Base-by-base conservation (phyloP, 1,284 basidiomycete species). In the Filobasidium uniguttulatum region DNA sequence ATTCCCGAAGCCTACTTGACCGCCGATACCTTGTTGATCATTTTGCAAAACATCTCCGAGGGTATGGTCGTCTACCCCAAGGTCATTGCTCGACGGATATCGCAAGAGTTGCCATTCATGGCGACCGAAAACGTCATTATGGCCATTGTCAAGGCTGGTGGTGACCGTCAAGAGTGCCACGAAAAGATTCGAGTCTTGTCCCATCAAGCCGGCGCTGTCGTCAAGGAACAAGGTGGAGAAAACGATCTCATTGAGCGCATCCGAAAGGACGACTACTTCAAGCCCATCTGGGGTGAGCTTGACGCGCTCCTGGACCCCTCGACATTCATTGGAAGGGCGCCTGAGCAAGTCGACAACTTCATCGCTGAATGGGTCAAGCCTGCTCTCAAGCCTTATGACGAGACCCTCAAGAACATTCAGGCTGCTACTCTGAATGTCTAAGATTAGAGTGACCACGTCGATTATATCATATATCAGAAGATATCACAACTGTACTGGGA, bases 51-150 rank as follows among this genome's bases (percentile, higher is more conserved):
- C 70, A 83, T 99, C 62, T 85, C 83, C 8, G 94, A 98, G 71
- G 94, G 93, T 1, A 77, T 99, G 20, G 91, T 98, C 26, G 93
- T 99, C 51, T 98, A 98, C 71, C 93, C 93, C 15, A 82, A 82
- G 63, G 93, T 98, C 58, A 98, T 99, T 61, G 83, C 76, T 5
- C 80, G 90, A 38, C 81, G 88, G 36, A 93, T 99, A 66, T 71
- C 80, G 19, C 87, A 94, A 68, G 94, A 99, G 71, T 76, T 99
- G 30, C 94, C 94, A 2, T 98, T 98, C 77, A 99, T 99, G 94
- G 86, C 87, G 3, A 91, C 90, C 3, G 90, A 96, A 71, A 98
- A 98, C 71, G 78, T 99, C 69, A 98, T 98, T 73, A 98, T 99
- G 94, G 90, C 90, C 10, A 82, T 98, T 55, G 94, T 98, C 53